Evolutionary conservation across 371 early-diverging fungal genomes (phyloP).

Genomic region (Apophysomyces sp.): DNA sequence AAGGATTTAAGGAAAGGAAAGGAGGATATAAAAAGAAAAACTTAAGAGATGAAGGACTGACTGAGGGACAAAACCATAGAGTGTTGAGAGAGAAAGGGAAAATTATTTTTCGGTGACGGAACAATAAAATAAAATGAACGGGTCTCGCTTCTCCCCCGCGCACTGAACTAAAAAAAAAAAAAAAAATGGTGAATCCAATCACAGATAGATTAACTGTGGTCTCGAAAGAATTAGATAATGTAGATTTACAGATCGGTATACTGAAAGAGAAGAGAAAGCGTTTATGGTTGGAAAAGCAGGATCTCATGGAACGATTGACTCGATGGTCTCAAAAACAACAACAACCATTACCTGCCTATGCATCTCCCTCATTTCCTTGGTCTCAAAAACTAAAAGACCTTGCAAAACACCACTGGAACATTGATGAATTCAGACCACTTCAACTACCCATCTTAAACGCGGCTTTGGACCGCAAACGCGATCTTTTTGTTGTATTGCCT

Average conservation of each 20-base stretch:
- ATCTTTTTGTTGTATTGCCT: conserved; percentile 85
- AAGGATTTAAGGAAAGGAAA: conserved; percentile 6
- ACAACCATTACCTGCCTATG: conserved; percentile 21
- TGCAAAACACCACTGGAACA: conserved; percentile 45
- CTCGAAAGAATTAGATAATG: no score
- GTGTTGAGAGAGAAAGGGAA: neutral
- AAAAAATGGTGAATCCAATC: no score
- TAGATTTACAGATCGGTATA: no score
- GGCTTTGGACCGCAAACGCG: conserved; percentile 62
- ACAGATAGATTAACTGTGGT: no score
- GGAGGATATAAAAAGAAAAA: conserved; percentile 6
- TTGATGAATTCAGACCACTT: conserved; percentile 63
- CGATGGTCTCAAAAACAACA: neutral
- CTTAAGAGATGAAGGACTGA: conserved; percentile 8
- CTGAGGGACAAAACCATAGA: neutral
- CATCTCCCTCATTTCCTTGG: conserved; percentile 50
- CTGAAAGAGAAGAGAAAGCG: no score
- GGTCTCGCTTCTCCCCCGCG: no score
- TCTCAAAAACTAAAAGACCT: conserved; percentile 31
- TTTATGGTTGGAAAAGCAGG: no score
- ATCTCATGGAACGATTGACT: no score
- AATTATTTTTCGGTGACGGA: no score
- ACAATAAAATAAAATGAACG: no score
- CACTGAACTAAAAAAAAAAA: no score
- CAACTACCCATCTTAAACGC: conserved; percentile 79